Base-by-base conservation (phyloP, 305 asterid genomes). In the Fraxinus ornus region DNA sequence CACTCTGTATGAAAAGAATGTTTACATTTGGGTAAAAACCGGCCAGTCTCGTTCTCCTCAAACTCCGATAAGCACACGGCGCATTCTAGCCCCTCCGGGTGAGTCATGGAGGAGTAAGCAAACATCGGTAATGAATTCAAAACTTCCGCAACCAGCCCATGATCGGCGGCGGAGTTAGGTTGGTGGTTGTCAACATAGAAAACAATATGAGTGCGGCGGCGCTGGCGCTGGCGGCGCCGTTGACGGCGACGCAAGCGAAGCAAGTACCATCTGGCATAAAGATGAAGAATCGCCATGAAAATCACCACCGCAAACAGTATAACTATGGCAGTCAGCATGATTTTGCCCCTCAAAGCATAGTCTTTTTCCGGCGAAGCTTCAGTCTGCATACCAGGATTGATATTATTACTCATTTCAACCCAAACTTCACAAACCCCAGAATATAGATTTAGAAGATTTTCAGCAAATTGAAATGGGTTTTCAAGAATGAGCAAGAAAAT, bases 31-130 rank as follows among this genome's bases (percentile, higher is more conserved):
- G 97, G 98, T 76, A 93, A 55, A 35, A 89, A 78, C 19, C 98
- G 86, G 33, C 90, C 92, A 7, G 85, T 84, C 15, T 94, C 97
- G 28, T 76, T 71, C 9, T 91, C 95, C 37, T 89, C 94, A 32
- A 92, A 91, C 73, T 94, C 95, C 30, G 98, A 91, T 17, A 94
- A 76, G 37, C 98, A 94, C 15, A 94, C 98, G 64, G 97, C 94
- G 83, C 98, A 94, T 41, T 94, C 95, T 57, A 79, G 74, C 81
- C 68, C 72, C 3, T 86, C 86, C 36, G 86, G 74, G 64, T 80
- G 90, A 35, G 83, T 85, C 82, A 80, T 82, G 66, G 86, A 21
- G 12, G 93, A 64, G 85, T 86, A 82, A 0, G 82, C 85, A 21
- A 89, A 89, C 7, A 82, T 87, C 64, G 98, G 97, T 0, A 93